Evolutionary conservation across 768 basidiomycete species (phyloP).

Genomic region (Pleurotus ostreatus): DNA sequence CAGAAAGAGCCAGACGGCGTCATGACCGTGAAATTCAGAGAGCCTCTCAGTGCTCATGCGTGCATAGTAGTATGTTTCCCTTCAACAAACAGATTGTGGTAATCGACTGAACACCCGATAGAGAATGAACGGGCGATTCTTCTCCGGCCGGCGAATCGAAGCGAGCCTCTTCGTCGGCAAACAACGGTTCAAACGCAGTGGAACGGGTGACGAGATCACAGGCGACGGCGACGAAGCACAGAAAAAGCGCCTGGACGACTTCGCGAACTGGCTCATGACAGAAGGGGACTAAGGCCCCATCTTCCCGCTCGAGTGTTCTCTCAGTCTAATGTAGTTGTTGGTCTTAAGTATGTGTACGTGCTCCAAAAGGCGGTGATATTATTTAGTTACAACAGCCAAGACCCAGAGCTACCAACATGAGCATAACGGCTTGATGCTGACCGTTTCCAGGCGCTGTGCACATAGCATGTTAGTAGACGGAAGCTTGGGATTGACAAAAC

Average conservation of each 20-base stretch:
- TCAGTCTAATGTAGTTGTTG: background rate
- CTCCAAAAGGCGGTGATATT: slow-evolving; percentile 18
- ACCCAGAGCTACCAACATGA: slow-evolving; percentile 56
- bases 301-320: no score
- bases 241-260: slow-evolving; percentile 81
- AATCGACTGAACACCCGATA: slow-evolving; percentile 22
- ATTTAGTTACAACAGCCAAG: slow-evolving; percentile 12
- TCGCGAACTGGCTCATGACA: slow-evolving; percentile 81
- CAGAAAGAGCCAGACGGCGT: slow-evolving; percentile 93
- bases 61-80: slow-evolving; percentile 69
- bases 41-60: slow-evolving; percentile 88
- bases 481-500: no score
- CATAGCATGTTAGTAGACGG: no score
- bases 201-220: slow-evolving; percentile 57
- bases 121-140: slow-evolving; percentile 96
- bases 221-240: slow-evolving; percentile 72
- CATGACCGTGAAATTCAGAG: slow-evolving; percentile 96
- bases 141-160: slow-evolving; percentile 78
- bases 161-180: slow-evolving; percentile 81
- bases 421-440: slow-evolving; percentile 65
- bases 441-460: slow-evolving; percentile 78
- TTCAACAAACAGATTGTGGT: background rate
- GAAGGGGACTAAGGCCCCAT: slow-evolving; percentile 56
- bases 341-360: slow-evolving; percentile 13
- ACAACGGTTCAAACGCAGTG: slow-evolving; percentile 77